phyloP scores from a whole-genome alignment of 805 yeast genomes.

The Ogataea sp. region DNA sequence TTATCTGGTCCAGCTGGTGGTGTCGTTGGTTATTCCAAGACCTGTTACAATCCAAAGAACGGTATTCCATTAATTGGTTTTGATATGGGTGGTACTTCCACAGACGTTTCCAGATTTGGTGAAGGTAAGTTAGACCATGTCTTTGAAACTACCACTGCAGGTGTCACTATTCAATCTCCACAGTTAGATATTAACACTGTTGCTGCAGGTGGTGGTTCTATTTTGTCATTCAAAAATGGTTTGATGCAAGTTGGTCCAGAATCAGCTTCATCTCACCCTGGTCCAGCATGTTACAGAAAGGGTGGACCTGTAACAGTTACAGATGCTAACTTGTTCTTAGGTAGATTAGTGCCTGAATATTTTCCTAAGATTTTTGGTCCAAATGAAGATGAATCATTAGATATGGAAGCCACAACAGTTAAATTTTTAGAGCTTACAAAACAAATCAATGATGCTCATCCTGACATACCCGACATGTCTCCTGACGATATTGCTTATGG shows the following conservation, averaged over 20 bases:
- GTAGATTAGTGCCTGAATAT: constrained; percentile 62
- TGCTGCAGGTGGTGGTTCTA: constrained; percentile 82
- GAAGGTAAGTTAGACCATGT: constrained; percentile 67
- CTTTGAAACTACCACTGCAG: constrained; percentile 79
- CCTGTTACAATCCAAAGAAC: constrained; percentile 56
- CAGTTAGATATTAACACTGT: constrained; percentile 77
- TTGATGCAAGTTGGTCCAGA: constrained; percentile 80
- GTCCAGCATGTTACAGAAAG: constrained; percentile 81
- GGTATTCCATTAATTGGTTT: constrained; percentile 66
- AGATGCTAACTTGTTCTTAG: constrained; percentile 72
- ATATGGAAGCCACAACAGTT: constrained; percentile 37
- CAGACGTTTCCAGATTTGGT: constrained; percentile 72
- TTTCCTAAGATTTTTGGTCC: constrained; percentile 85
- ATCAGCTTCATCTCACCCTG: constrained; percentile 83
- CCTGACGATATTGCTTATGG: constrained; percentile 73
- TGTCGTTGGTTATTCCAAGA: constrained; percentile 84
- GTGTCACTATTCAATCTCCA: constrained; percentile 76
- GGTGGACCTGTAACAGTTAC: constrained; percentile 82
- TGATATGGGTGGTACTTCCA: constrained; percentile 90
- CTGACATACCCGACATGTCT: constrained; percentile 33
- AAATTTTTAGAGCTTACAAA: constrained; percentile 49
- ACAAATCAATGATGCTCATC: constrained; percentile 44
- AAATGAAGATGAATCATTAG: constrained; percentile 63
- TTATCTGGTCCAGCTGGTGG: constrained; percentile 98
- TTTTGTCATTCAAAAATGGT: constrained; percentile 59